A percentile compares a stretch with the other conserved stretches of the same genome.
Evolutionary conservation across 1,139 yeast species (phyloP).

Genomic region (Geotrichum europaeum): DNA sequence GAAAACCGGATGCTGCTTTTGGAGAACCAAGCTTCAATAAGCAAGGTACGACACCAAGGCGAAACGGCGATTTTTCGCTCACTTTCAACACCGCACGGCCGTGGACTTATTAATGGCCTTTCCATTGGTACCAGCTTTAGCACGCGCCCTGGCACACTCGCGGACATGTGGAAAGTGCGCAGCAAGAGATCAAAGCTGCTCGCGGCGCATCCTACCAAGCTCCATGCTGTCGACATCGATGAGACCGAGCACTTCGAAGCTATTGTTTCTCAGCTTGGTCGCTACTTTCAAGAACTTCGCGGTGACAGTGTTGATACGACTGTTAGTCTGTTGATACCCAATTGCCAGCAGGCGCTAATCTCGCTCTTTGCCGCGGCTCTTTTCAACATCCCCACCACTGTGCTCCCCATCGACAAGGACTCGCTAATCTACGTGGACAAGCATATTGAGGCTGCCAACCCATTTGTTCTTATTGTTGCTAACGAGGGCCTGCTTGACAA

Average conservation of each 20-base stretch:
- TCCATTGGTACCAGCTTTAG: conserved; percentile 36
- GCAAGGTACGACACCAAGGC: conserved; percentile 45
- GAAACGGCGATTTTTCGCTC: conserved; percentile 65
- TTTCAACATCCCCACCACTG: conserved; percentile 9
- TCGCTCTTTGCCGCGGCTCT: conserved; percentile 11
- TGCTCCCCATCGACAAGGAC: conserved; percentile 9
- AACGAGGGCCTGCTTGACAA: conserved; percentile 1
- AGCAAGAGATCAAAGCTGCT: conserved; percentile 9
- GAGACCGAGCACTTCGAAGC: background rate
- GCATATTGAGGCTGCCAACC: conserved; percentile 10
- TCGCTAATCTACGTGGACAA: background rate
- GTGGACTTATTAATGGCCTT: conserved; percentile 44
- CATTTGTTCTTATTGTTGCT: conserved; percentile 11
- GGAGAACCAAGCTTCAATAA: conserved; percentile 49
- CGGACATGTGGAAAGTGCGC: conserved; percentile 48
- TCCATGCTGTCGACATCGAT: background rate
- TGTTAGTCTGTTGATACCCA: conserved; percentile 2
- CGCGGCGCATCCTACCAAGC: background rate
- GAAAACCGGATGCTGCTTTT: conserved; percentile 53
- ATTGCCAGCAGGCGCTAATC: conserved; percentile 2
- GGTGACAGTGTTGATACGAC: conserved; percentile 2
- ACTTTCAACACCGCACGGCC: conserved; percentile 42
- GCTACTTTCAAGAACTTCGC: background rate
- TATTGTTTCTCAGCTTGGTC: conserved; percentile 1
- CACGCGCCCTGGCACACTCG: conserved; percentile 49